Percentiles rank a stretch among this genome's conserved stretches.
phyloP scores from a whole-genome alignment of 106 monocot genomes.

The Iris macrosiphon region DNA sequence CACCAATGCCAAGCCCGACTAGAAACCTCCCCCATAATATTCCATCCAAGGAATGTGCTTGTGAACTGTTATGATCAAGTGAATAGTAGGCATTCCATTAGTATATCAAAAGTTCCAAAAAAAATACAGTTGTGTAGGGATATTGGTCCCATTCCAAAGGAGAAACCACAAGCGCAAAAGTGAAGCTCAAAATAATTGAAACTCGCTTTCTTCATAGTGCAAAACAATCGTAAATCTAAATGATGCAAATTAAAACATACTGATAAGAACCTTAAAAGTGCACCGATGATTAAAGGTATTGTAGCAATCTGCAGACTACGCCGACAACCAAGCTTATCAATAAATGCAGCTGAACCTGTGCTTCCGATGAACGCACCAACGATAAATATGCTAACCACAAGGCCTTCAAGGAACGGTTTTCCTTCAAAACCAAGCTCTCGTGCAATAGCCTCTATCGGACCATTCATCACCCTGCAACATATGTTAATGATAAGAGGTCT shows the following conservation, averaged over 20 bases:
- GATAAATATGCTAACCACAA: conserved; percentile 95
- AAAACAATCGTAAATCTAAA: too few relatives aligned
- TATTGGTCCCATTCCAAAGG: too few relatives aligned
- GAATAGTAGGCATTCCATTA: conserved; percentile 3
- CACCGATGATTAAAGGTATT: conserved; percentile 71
- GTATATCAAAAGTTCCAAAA: background rate
- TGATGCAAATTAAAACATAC: background rate
- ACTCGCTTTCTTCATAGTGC: too few relatives aligned
- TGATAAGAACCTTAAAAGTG: conserved; percentile 58
- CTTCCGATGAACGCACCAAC: conserved; percentile 90
- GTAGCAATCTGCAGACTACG: conserved; percentile 70
- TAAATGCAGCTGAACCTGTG: conserved; percentile 43
- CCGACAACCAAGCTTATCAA: conserved; percentile 67
- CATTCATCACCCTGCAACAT: conserved; percentile 84
- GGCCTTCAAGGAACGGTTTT: conserved; percentile 82
- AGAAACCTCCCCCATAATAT: conserved; percentile 84
- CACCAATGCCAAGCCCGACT: conserved; percentile 89
- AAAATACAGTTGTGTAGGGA: too few relatives aligned
- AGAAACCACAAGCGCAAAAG: too few relatives aligned
- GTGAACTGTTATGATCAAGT: conserved; percentile 47
- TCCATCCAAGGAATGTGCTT: conserved; percentile 78
- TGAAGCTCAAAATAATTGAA: too few relatives aligned
- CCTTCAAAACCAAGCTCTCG: conserved; percentile 78
- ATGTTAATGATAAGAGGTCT: background rate
- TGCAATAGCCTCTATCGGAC: conserved; percentile 79